These are phyloP conservation scores for Aegilops umbellulata DNA, from an alignment of 176 grass and related monocot species.

Conservation along the genomic window DNA sequence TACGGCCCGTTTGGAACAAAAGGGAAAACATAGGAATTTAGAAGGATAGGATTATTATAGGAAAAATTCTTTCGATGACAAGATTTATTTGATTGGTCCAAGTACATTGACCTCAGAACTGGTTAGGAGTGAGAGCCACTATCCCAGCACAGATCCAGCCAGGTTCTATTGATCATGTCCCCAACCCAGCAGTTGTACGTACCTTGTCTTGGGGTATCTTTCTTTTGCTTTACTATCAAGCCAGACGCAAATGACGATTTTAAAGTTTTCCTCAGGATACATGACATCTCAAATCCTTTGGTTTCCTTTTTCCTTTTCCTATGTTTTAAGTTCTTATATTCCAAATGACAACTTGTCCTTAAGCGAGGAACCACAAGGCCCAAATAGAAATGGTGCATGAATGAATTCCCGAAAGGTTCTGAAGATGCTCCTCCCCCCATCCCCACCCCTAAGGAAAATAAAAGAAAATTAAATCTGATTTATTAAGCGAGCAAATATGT, in stretches of 20 bases:
- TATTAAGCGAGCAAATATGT: neutral
- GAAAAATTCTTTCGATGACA: neutral
- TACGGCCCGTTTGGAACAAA: neutral
- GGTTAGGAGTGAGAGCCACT: too few species aligned
- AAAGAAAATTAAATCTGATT: neutral
- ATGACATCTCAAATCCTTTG: neutral
- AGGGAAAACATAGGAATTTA: neutral
- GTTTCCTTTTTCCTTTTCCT: neutral
- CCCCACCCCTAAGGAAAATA: neutral
- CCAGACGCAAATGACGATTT: neutral
- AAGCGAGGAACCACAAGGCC: neutral
- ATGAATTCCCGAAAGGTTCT: conserved; percentile 12
- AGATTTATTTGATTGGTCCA: too few species aligned
- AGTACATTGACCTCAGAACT: too few species aligned
- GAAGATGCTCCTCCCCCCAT: neutral
- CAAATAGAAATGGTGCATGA: conserved; percentile 3
- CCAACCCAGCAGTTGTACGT: too few species aligned
- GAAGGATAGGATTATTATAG: neutral
- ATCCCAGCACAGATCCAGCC: too few species aligned
- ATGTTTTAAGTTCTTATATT: neutral
- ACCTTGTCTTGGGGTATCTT: too few species aligned
- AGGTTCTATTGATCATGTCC: too few species aligned
- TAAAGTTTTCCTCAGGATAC: neutral
- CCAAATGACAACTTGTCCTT: neutral
- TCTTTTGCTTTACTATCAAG: too few species aligned